Conservation (phyloP, 306 rosid genomes). For the Castanospermum australe region DNA sequence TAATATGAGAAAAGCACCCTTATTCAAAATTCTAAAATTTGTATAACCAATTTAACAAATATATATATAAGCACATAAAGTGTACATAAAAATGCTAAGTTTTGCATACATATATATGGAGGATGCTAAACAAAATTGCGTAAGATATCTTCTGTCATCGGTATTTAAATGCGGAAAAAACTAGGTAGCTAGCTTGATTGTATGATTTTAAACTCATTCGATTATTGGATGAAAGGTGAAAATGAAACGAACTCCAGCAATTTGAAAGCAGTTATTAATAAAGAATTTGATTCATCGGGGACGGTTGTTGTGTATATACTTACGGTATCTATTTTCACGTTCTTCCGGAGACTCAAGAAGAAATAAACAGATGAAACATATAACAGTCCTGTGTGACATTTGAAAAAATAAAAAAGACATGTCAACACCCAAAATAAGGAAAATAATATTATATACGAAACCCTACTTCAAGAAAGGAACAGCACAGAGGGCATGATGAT, state of each 20-base stretch:
- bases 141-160: background rate
- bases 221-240: background rate
- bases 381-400: too few species aligned
- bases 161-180: background rate
- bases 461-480: conserved; percentile 31
- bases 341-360: background rate
- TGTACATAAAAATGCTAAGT: background rate
- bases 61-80: background rate
- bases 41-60: background rate
- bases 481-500: conserved; percentile 21
- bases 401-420: background rate
- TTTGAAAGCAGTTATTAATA: background rate
- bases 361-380: too few species aligned
- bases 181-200: background rate
- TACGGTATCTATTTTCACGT: background rate
- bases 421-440: background rate
- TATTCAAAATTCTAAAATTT: background rate
- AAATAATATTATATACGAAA: background rate
- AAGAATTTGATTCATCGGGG: background rate
- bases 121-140: background rate
- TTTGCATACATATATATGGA: background rate
- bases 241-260: background rate
- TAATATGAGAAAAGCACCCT: background rate
- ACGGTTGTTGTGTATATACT: background rate
- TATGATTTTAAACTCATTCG: background rate